Evolutionary conservation across 2,329 filamentous ascomycete species (phyloP).

Genomic region (Botrytis byssoidea): DNA sequence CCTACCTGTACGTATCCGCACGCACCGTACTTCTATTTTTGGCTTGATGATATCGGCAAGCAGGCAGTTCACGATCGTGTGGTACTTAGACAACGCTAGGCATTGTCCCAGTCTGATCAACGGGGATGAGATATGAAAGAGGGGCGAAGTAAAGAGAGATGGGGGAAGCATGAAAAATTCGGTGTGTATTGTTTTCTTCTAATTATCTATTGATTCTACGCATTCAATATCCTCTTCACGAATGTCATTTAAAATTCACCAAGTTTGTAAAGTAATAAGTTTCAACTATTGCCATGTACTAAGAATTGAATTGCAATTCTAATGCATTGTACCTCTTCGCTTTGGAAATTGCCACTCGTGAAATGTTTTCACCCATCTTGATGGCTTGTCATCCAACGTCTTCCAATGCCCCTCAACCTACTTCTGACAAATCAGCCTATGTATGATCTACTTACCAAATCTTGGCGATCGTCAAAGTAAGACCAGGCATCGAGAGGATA

Average conservation of each 20-base stretch:
- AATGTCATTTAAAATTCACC: background rate
- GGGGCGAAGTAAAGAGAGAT: background rate
- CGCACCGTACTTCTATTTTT: slow-evolving; percentile 31
- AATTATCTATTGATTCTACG: slow-evolving; percentile 24
- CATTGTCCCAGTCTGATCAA: background rate
- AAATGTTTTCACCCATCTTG: slow-evolving; percentile 31
- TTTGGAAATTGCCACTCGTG: slow-evolving; percentile 4
- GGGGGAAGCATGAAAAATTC: slow-evolving; percentile 14
- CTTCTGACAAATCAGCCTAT: slow-evolving; percentile 22
- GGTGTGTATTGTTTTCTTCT: slow-evolving; percentile 26
- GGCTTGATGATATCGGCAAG: slow-evolving; percentile 38
- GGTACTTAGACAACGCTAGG: background rate
- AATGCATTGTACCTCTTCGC: slow-evolving; percentile 11
- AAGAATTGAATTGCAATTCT: slow-evolving; percentile 18
- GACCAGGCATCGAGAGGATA: slow-evolving; percentile 60
- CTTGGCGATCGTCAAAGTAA: slow-evolving; percentile 31
- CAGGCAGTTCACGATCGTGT: slow-evolving; percentile 27
- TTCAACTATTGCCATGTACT: slow-evolving; percentile 24
- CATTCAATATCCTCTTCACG: slow-evolving; percentile 19
- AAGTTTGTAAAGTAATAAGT: slow-evolving; percentile 27
- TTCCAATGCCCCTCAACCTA: slow-evolving; percentile 55
- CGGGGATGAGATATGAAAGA: background rate
- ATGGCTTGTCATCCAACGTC: slow-evolving; percentile 61
- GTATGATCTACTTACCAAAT: slow-evolving; percentile 2
- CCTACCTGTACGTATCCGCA: slow-evolving; percentile 41